Evolutionary conservation across 306 rosid species (phyloP).

Genomic region (Gleditsia sinensis): DNA sequence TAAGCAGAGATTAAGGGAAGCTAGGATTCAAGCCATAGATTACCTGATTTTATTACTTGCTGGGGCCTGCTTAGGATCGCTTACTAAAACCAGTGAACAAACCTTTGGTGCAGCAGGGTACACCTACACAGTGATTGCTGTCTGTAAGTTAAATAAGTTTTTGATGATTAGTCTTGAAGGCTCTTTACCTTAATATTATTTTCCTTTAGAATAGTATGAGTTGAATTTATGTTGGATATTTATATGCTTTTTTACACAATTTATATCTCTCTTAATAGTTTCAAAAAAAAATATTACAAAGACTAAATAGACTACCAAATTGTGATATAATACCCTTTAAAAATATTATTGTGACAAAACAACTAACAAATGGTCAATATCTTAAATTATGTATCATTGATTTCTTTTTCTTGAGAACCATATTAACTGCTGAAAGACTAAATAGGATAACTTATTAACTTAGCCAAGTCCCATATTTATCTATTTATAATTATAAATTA

Average conservation of each 20-base stretch:
- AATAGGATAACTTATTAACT: too few species aligned
- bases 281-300: background rate
- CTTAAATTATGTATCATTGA: background rate
- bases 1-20: conserved; percentile 91
- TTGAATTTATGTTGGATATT: background rate
- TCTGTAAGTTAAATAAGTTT: conserved; percentile 63
- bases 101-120: conserved; percentile 77
- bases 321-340: background rate
- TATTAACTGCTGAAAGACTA: too few species aligned
- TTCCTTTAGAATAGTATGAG: background rate
- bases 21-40: conserved; percentile 81
- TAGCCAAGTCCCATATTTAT: too few species aligned
- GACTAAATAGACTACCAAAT: background rate
- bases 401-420: background rate
- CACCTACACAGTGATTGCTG: conserved; percentile 86
- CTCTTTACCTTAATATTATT: background rate
- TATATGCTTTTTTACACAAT: background rate
- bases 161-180: background rate
- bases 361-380: background rate
- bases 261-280: background rate
- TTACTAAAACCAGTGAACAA: conserved; percentile 66
- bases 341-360: background rate
- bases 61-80: conserved; percentile 95
- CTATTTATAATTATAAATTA: too few species aligned
- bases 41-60: conserved; percentile 90